phyloP scores from a whole-genome alignment of 2,329 filamentous ascomycete genomes.

The Bipolaris oryzae region DNA sequence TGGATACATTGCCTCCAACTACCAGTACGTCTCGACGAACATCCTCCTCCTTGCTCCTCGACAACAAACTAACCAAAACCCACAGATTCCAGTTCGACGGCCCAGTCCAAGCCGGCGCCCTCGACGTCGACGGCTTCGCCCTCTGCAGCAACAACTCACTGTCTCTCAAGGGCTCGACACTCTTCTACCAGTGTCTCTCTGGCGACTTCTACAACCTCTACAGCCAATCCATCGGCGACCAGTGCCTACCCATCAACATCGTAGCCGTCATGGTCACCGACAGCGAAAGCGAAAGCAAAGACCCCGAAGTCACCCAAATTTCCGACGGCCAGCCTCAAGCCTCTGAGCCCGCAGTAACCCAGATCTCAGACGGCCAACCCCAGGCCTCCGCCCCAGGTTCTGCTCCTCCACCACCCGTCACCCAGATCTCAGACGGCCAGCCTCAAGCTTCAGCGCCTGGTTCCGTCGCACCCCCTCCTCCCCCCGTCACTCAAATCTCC shows the following conservation, averaged over 20 bases:
- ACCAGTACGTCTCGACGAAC: slow-evolving; percentile 57
- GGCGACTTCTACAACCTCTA: slow-evolving; percentile 85
- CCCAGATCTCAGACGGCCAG: slow-evolving; percentile 31
- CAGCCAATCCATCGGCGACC: slow-evolving; percentile 69
- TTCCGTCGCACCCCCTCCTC: not conserved
- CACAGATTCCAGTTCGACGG: slow-evolving; percentile 51
- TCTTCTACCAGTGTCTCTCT: slow-evolving; percentile 77
- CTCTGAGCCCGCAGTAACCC: slow-evolving; percentile 24
- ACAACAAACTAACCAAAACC: slow-evolving; percentile 8
- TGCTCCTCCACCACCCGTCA: not conserved
- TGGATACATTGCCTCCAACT: slow-evolving; percentile 81
- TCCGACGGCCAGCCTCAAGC: slow-evolving; percentile 36
- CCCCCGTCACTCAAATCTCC: slow-evolving; percentile 22
- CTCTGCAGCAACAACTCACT: slow-evolving; percentile 71
- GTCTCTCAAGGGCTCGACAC: slow-evolving; percentile 64
- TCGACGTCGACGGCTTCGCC: slow-evolving; percentile 76
- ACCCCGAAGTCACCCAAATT: slow-evolving; percentile 22
- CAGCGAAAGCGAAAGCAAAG: too few relatives aligned
- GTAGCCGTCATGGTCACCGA: slow-evolving; percentile 18
- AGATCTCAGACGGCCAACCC: slow-evolving; percentile 41
- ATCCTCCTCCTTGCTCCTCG: too few relatives aligned
- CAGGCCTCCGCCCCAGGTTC: slow-evolving; percentile 19
- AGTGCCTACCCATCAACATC: slow-evolving; percentile 62
- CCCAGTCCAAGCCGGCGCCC: slow-evolving; percentile 66
- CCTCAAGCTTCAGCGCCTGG: slow-evolving; percentile 21